phyloP scores from a whole-genome alignment of 2,329 filamentous ascomycete species.

The Eurotiales sp. region DNA sequence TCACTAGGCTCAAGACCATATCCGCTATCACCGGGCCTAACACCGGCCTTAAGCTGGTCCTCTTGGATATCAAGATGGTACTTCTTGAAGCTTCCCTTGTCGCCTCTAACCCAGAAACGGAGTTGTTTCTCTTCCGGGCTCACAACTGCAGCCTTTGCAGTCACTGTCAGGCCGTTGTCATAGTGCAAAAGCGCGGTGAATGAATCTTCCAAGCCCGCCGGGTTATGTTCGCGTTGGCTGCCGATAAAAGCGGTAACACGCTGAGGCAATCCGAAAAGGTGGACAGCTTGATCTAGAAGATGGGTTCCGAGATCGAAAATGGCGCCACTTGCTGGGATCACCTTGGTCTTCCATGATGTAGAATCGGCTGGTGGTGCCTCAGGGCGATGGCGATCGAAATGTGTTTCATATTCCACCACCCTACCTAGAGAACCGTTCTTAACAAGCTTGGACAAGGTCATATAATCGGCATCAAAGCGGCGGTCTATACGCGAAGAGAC shows the following conservation, averaged over 20 bases:
- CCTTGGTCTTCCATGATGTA: conserved; percentile 64
- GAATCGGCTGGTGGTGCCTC: conserved; percentile 48
- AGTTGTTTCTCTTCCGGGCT: conserved; percentile 67
- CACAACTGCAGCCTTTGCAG: conserved; percentile 65
- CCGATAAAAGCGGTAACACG: conserved; percentile 65
- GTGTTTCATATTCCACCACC: conserved; percentile 73
- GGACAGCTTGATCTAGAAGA: conserved; percentile 69
- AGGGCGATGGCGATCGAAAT: conserved; percentile 72
- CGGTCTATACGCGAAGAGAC: conserved; percentile 47
- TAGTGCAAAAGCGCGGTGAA: conserved; percentile 66
- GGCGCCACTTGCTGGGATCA: conserved; percentile 62
- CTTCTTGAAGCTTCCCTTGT: conserved; percentile 72
- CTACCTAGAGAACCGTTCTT: conserved; percentile 60
- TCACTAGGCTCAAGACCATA: conserved; percentile 64
- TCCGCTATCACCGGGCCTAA: conserved; percentile 56
- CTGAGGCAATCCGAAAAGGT: conserved; percentile 65
- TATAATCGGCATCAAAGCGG: conserved; percentile 73
- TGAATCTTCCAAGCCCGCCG: conserved; percentile 44
- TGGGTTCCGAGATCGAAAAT: conserved; percentile 75
- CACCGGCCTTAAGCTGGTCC: conserved; percentile 64
- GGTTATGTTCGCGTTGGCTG: conserved; percentile 61
- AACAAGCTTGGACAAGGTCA: conserved; percentile 64
- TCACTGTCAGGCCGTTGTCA: conserved; percentile 58
- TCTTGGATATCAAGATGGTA: conserved; percentile 69
- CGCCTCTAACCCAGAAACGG: conserved; percentile 73